These are phyloP conservation scores for Poteriospumella lacustris DNA, from an alignment of 108 stramenopile genomes.

Conservation along the genomic window DNA sequence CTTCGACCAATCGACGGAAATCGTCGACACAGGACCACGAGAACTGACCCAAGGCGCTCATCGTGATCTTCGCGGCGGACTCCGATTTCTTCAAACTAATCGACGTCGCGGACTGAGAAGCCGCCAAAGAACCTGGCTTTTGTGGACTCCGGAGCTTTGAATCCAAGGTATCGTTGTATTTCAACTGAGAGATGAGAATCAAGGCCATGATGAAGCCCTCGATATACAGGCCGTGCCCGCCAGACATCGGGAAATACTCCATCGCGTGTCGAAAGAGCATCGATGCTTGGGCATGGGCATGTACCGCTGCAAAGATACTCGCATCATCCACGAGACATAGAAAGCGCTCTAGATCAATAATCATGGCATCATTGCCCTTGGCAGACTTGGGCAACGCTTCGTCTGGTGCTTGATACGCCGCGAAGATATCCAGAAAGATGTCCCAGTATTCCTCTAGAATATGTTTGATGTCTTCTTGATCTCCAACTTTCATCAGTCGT, in stretches of 20 bases:
- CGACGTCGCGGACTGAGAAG: too few relatives aligned
- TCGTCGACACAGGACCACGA: not conserved
- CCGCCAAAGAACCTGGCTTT: too few relatives aligned
- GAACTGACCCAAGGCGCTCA: too few relatives aligned
- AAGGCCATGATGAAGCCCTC: not conserved
- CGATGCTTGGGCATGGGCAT: not conserved
- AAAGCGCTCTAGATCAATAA: not conserved
- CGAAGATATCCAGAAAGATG: not conserved
- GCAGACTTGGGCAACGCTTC: too few relatives aligned
- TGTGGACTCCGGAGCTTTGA: not conserved
- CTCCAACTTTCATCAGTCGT: not conserved
- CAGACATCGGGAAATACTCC: not conserved
- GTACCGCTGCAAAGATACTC: not conserved
- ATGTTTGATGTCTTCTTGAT: not conserved
- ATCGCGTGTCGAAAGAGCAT: not conserved
- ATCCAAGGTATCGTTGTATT: conserved; percentile 3
- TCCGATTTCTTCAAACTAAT: too few relatives aligned
- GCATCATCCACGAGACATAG: not conserved
- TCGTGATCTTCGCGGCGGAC: too few relatives aligned
- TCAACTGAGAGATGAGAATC: not conserved
- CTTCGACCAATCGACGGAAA: not conserved
- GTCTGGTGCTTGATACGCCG: not conserved
- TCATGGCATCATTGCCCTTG: too few relatives aligned
- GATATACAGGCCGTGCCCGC: not conserved
- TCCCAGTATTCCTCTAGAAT: not conserved